Evolutionary conservation across 2,329 filamentous ascomycete species (phyloP), one percentile per base, ranked within the genome.

Genomic region (Aplosporella prunicola): DNA sequence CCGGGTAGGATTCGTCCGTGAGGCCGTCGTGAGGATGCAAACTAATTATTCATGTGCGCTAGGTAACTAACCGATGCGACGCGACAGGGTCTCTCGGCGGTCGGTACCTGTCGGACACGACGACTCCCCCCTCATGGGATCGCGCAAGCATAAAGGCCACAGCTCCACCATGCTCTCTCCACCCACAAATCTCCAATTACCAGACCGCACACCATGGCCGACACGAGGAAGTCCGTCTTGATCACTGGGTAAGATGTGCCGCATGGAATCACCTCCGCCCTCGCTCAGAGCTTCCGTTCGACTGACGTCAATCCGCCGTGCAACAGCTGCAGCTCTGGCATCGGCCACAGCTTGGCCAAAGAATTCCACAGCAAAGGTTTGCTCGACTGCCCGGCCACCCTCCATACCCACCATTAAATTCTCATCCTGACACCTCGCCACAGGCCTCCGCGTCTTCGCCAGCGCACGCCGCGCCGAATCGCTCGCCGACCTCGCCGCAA

Each of bases 281-380:
- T 5, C 18, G 20, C 13, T 26, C 23, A 24, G 2, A 5, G 14
- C 14, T n/a, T 20, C 24, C 18, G 17, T 17, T 23, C 30, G 22
- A n/a, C n/a, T n/a, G n/a, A n/a, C n/a, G n/a, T n/a, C n/a, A n/a
- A n/a, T n/a, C n/a, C n/a, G n/a, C n/a, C n/a, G n/a, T n/a, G n/a
- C n/a, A 35, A 24, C 37, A 66, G 66, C 28, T 68, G 69, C 50
- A 67, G 63, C 2, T 67, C 71, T 5, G 71, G 72, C 25, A 76
- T 78, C 43, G 75, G 75, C 18, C 67, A 78, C 48, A 67, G 68
- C 11, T 62, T 79, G 10, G 72, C 73, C 1, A 61, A 64, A 13
- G 71, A 76, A 47, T 78, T 78, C 49, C 63, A 73, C 39, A 55
- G 52, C 20, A 53, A 60, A 47, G 62, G 62, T 55, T 31, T 23